Base-by-base conservation (phyloP, 176 grass and related monocot genomes). In the Ensete glaucum region DNA sequence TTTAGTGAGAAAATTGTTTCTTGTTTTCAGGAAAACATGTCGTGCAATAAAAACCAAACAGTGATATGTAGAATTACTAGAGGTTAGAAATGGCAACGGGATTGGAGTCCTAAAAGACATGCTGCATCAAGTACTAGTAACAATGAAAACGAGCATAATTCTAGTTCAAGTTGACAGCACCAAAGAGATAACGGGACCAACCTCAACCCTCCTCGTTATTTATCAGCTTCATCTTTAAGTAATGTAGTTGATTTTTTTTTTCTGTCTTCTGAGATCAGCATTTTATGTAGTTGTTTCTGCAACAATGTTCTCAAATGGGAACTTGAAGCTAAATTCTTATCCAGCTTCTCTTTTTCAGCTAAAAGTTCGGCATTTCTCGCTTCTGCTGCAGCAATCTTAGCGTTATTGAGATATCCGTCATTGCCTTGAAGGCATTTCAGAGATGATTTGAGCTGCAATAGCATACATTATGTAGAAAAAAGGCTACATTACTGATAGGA, bases 271-370 rank as follows among this genome's bases (percentile, higher is more conserved):
- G 60, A 79, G 74, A 73, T 77, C 83, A 93, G 82, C 49, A 76
- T 78, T 74, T 85, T 89, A 77, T 98, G 85, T 72, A 98, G 82
- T 75, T 91, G 88, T 80, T 84, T 85, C 84, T 81, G 84, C 49
- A 93, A 89, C 72, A 93, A 58, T n/a, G 50, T 74, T 75, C 88
- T 91, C 55, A 87, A 85, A 62, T 81, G 80, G 26, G 26, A 80
- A 29, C 86, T 88, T 50, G 75, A 72, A 77, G 73, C 64, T 73
- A 91, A 80, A 82, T 34, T 85, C 82, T 91, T 85, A 11, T 80
- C 82, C 71, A 93, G 58, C 70, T 87, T 93, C 9, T 78, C 85
- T 67, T 87, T 91, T 64, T 93, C 86, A 15, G 81, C 77, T 78
- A 74, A 82, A 66, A 91, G 90, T 71, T 91, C 82, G 1, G 77